These are phyloP conservation scores for Boletus sp. DNA, from an alignment of 768 basidiomycete species.

Conservation along the genomic window DNA sequence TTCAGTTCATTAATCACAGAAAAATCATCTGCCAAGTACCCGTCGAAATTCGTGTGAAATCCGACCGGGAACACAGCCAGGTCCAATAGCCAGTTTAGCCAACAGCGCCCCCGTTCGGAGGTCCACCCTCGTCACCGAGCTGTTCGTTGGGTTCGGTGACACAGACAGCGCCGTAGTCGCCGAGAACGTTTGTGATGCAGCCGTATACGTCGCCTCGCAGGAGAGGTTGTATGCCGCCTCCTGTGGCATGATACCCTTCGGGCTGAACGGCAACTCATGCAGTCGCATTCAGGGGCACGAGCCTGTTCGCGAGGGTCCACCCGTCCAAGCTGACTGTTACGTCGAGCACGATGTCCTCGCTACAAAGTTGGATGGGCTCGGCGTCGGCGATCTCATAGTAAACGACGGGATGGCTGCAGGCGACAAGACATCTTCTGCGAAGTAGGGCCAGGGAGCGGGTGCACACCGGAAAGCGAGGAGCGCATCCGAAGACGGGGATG, in stretches of 20 bases:
- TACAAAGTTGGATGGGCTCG: conserved; percentile 35
- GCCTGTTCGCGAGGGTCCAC: conserved; percentile 38
- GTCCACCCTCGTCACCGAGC: conserved; percentile 63
- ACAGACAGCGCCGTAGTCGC: conserved; percentile 45
- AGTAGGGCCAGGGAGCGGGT: conserved; percentile 57
- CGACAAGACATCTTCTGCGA: conserved; percentile 47
- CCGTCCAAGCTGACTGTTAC: conserved; percentile 49
- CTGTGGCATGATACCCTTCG: conserved; percentile 44
- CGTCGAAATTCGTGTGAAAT: conserved; percentile 45
- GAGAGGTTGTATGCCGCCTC: conserved; percentile 28
- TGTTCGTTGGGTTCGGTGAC: conserved; percentile 47
- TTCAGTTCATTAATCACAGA: conserved; percentile 32
- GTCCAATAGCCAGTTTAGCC: conserved; percentile 49
- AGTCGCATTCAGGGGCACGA: conserved; percentile 50
- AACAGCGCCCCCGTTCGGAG: conserved; percentile 54
- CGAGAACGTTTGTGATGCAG: conserved; percentile 41
- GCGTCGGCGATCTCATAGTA: conserved; percentile 48
- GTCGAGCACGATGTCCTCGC: conserved; percentile 23
- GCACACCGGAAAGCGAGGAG: conserved; percentile 57
- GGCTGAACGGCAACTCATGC: conserved; percentile 49
- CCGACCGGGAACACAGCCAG: conserved; percentile 47
- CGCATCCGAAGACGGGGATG: conserved; percentile 36
- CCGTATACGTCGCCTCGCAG: conserved; percentile 28
- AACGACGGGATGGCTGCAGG: conserved; percentile 44
- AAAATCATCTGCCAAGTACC: conserved; percentile 19